phyloP scores from a whole-genome alignment of 176 grass and related monocot genomes.

The Cocos nucifera region DNA sequence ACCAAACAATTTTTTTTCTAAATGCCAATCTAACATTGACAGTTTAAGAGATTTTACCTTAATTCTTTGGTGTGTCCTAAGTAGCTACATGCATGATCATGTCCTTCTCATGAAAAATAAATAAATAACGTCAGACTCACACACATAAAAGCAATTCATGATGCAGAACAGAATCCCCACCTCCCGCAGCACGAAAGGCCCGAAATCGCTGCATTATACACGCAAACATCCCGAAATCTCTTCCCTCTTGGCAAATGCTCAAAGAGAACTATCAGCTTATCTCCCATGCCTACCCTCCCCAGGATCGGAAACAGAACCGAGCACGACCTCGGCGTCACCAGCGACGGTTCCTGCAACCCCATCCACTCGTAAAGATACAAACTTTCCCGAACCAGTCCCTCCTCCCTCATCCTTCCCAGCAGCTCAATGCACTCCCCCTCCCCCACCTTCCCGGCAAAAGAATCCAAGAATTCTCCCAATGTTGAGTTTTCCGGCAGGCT shows the following conservation, averaged over 20 bases:
- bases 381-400: conserved; percentile 26
- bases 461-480: conserved; percentile 17
- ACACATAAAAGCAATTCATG: too few relatives aligned
- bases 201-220: conserved; percentile 36
- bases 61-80: too few relatives aligned
- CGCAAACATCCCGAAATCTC: conserved; percentile 24
- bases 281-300: conserved; percentile 22
- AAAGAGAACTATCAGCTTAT: conserved; percentile 31
- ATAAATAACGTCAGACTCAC: too few relatives aligned
- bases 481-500: conserved; percentile 31
- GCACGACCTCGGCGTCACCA: conserved; percentile 18
- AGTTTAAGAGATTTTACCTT: too few relatives aligned
- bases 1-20: too few relatives aligned
- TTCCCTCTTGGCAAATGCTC: conserved; percentile 24
- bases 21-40: too few relatives aligned
- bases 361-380: conserved; percentile 37
- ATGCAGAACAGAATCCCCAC: background rate
- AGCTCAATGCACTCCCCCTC: conserved; percentile 34
- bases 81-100: too few relatives aligned
- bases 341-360: conserved; percentile 26
- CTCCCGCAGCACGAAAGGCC: conserved; percentile 29
- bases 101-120: too few relatives aligned
- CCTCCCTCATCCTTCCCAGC: conserved; percentile 25
- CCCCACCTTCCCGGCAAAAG: conserved; percentile 13
- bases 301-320: conserved; percentile 22